A percentile compares a stretch with the other conserved stretches of the same genome.
These are phyloP conservation scores for Cystoderma amianthinum DNA, from an alignment of 768 basidiomycete genomes.

Conservation along the genomic window DNA sequence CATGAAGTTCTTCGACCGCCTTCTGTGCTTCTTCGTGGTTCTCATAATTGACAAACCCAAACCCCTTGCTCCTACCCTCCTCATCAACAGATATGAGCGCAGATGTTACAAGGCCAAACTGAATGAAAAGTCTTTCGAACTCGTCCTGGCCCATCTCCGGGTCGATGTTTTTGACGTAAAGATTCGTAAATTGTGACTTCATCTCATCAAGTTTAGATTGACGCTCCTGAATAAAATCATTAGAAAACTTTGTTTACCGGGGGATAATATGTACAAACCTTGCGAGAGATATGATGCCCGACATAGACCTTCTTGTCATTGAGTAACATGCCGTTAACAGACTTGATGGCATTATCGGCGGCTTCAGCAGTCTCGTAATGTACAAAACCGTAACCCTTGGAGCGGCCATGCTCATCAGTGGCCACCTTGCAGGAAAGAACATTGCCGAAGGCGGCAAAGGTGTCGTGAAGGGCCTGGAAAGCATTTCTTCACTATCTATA, in stretches of 20 bases:
- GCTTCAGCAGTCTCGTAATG: conserved; percentile 99
- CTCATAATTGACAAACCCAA: conserved; percentile 98
- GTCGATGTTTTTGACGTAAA: conserved; percentile 97
- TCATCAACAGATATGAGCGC: conserved; percentile 82
- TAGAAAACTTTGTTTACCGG: too few relatives aligned
- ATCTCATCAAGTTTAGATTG: conserved; percentile 98
- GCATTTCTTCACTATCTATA: neutral
- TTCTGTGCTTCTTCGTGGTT: conserved; percentile 85
- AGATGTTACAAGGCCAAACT: conserved; percentile 83
- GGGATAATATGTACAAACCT: conserved; percentile 43
- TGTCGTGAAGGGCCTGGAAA: conserved; percentile 91
- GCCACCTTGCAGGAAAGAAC: conserved; percentile 99
- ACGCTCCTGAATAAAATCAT: conserved; percentile 60
- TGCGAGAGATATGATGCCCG: conserved; percentile 94
- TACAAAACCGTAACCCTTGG: conserved; percentile 97
- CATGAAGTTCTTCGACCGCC: conserved; percentile 88
- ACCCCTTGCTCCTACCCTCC: conserved; percentile 90
- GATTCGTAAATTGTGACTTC: conserved; percentile 95
- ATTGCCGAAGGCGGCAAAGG: conserved; percentile 97
- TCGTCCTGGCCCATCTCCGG: conserved; percentile 78
- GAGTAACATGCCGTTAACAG: conserved; percentile 97
- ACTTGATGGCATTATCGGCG: conserved; percentile 93
- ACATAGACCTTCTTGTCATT: conserved; percentile 99
- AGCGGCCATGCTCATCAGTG: conserved; percentile 89
- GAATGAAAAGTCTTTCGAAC: conserved; percentile 73